These are phyloP conservation scores for Salvia hispanica DNA, from an alignment of 257 asterid genomes.

Conservation along the genomic window DNA sequence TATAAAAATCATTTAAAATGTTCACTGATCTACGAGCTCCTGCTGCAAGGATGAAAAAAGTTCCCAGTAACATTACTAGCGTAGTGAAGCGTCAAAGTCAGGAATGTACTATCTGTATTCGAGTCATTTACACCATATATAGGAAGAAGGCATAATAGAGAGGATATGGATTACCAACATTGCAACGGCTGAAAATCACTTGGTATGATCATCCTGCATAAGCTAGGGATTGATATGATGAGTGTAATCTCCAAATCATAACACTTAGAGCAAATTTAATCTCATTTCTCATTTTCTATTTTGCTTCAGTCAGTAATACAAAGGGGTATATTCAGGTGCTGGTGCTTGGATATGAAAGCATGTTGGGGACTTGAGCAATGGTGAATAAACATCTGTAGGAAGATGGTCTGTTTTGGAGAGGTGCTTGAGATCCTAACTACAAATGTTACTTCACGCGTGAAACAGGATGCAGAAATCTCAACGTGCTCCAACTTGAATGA, in stretches of 20 bases:
- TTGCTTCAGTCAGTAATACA: conserved; percentile 76
- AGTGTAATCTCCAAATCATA: background rate
- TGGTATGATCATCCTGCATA: conserved; percentile 45
- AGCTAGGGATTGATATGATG: background rate
- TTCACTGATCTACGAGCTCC: conserved; percentile 27
- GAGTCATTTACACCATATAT: conserved; percentile 82
- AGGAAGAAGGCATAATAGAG: conserved; percentile 80
- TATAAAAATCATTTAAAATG: background rate
- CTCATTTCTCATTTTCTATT: conserved; percentile 13
- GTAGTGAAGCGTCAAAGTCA: conserved; percentile 86
- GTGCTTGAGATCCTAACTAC: conserved; percentile 63
- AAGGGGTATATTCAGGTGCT: conserved; percentile 95
- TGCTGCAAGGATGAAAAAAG: conserved; percentile 65
- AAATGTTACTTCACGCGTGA: conserved; percentile 31
- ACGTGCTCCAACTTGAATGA: conserved; percentile 44
- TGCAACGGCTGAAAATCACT: conserved; percentile 85
- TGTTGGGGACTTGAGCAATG: conserved; percentile 79
- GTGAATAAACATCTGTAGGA: conserved; percentile 76
- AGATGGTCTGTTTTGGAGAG: conserved; percentile 98
- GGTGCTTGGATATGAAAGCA: conserved; percentile 74
- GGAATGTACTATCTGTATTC: conserved; percentile 71
- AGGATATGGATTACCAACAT: conserved; percentile 88
- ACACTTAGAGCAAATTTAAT: conserved; percentile 7
- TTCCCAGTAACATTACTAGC: conserved; percentile 54
- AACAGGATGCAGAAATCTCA: conserved; percentile 32